Evolutionary conservation across 768 basidiomycete genomes (phyloP), one percentile per base, ranked within the genome.

Genomic region (Neoboletus brunneissimus): DNA sequence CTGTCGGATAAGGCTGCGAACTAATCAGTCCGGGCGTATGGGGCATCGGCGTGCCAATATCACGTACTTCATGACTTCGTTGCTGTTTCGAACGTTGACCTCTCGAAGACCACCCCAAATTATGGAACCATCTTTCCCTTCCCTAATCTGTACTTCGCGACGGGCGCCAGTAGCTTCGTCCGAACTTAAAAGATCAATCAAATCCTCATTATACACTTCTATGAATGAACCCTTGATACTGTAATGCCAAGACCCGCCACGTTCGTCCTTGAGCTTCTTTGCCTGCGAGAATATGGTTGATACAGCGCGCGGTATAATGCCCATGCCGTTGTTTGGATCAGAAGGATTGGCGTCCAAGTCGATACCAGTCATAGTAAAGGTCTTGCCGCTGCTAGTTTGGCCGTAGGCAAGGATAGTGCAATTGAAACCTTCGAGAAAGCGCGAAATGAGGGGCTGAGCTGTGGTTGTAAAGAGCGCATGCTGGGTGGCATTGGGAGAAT

Each of bases 171-270:
- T 77, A 8, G 76, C 72, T 54, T 91, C 89, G 56, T 90, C 87
- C 65, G 85, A 76, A 53, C 85, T 86, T 51, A 99, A 79, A 50
- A 99, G 79, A 78, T 99, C 97, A 70, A 98, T 91, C 50, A 99
- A 83, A 75, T 99, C 97, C 76, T 99, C 97, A 73, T 99, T 98
- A 76, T 99, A 98, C 51, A 99, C 84, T 79, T 99, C 97, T 61
- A 99, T 87, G 77, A 96, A 99, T 23, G 91, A 94, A 49, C 90
- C 90, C 74, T 91, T 94, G 68, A 94, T 76, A 60, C 72, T 82
- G 68, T 79, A 94, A 56, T 80, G 88, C 92, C 90, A 96, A 41
- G 84, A 75, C 58, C 79, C 79, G 37, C 79, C 84, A 31, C 91
- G 85, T 69, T 87, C 87, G 67, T 86, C 88, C 74, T 84, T 91